Conservation (phyloP, 495 filamentous ascomycete genomes). For the Trichoderma parareesei region DNA sequence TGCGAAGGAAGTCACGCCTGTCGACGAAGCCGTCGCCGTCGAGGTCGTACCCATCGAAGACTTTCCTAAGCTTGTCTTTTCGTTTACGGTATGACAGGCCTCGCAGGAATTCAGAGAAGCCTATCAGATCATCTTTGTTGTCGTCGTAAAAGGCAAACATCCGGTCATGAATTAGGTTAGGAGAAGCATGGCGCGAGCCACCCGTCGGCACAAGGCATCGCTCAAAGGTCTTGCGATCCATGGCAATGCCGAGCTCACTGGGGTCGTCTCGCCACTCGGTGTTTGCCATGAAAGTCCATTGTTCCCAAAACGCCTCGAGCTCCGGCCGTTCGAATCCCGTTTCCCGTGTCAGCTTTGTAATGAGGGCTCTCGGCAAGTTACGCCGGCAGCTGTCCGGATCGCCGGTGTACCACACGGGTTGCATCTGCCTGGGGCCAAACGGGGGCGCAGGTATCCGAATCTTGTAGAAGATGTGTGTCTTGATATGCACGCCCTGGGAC, state of each 20-base stretch:
- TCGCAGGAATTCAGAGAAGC: constrained; percentile 85
- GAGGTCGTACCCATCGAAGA: constrained; percentile 88
- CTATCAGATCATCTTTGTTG: constrained; percentile 78
- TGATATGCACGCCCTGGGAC: constrained; percentile 71
- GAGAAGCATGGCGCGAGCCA: constrained; percentile 62
- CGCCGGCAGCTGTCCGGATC: constrained; percentile 57
- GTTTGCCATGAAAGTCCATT: constrained; percentile 87
- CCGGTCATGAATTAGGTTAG: constrained; percentile 88
- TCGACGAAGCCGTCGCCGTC: constrained; percentile 83
- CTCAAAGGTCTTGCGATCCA: constrained; percentile 86
- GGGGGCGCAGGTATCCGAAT: constrained; percentile 43
- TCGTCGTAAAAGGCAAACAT: constrained; percentile 96
- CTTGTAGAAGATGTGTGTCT: constrained; percentile 96
- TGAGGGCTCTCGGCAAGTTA: constrained; percentile 54
- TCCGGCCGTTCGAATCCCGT: constrained; percentile 75
- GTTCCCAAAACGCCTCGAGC: constrained; percentile 89
- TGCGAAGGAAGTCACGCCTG: constrained; percentile 80
- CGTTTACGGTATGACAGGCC: constrained; percentile 76
- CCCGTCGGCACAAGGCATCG: constrained; percentile 78
- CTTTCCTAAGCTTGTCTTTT: constrained; percentile 62
- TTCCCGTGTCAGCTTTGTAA: constrained; percentile 57
- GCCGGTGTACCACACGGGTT: constrained; percentile 84
- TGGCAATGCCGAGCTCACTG: constrained; percentile 65
- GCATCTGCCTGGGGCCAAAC: constrained; percentile 48
- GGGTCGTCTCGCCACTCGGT: constrained; percentile 80